Conservation (phyloP, 2,329 filamentous ascomycete species). For the Beauveria pseudobassiana region DNA sequence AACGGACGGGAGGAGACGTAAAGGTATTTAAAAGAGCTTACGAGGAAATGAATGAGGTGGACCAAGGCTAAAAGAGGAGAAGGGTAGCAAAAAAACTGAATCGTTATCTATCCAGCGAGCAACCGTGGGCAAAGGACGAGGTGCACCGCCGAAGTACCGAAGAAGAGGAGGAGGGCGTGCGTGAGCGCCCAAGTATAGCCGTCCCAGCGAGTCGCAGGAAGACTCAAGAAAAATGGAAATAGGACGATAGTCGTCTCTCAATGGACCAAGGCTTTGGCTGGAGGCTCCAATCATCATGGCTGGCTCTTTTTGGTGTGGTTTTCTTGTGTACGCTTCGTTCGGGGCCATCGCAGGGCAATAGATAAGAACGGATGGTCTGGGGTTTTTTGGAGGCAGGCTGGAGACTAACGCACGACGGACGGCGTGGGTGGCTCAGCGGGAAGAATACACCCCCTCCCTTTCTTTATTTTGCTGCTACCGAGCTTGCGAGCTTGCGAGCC, state of each 20-base stretch:
- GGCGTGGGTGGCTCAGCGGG: background rate
- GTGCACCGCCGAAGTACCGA: slow-evolving; percentile 7
- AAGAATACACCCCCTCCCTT: background rate
- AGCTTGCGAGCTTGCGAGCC: background rate
- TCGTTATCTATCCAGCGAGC: slow-evolving; percentile 7
- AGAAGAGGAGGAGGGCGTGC: background rate
- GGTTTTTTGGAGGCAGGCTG: background rate
- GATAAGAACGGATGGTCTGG: slow-evolving; percentile 10
- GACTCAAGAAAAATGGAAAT: background rate
- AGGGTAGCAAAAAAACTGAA: slow-evolving; percentile 4
- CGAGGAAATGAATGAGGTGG: slow-evolving; percentile 5
- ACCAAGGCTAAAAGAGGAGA: slow-evolving; percentile 11
- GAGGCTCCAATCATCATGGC: background rate
- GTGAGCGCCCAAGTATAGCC: background rate
- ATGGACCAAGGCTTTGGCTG: background rate
- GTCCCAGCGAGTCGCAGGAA: background rate
- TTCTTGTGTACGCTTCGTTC: background rate
- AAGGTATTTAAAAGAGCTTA: slow-evolving; percentile 5
- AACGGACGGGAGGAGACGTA: background rate
- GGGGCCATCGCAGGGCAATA: slow-evolving; percentile 5
- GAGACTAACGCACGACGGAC: background rate
- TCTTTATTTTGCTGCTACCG: background rate
- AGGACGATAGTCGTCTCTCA: background rate
- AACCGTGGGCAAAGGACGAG: background rate
- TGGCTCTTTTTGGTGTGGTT: background rate